Conservation (phyloP, 805 yeast species). For the Danielia reshetovae region DNA sequence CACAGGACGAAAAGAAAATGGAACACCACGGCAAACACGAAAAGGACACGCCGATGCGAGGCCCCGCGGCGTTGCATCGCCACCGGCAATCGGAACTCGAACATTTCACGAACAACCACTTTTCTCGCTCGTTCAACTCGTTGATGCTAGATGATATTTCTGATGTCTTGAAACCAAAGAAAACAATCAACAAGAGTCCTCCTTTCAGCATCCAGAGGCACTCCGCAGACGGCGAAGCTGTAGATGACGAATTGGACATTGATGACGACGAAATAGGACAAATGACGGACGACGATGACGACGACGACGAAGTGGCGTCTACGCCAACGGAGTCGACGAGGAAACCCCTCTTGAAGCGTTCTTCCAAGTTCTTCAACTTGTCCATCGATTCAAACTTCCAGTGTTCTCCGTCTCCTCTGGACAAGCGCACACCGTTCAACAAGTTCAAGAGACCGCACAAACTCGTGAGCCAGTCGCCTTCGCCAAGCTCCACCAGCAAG, state of each 20-base stretch:
- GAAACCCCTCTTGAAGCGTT: constrained; percentile 30
- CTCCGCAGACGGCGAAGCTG: constrained; percentile 17
- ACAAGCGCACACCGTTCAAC: constrained; percentile 13
- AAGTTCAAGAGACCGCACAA: constrained; percentile 43
- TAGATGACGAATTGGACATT: constrained; percentile 8
- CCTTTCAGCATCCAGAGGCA: constrained; percentile 38
- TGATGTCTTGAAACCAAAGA: constrained; percentile 18
- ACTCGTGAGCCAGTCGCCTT: constrained; percentile 41
- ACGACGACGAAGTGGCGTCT: constrained; percentile 7
- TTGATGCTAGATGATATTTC: constrained; percentile 36
- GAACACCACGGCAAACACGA: no score
- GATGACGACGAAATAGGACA: constrained; percentile 13
- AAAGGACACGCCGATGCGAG: neutral
- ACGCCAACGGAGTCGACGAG: constrained; percentile 7
- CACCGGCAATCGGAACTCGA: constrained; percentile 19
- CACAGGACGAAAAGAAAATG: no score
- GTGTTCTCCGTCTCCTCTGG: constrained; percentile 9
- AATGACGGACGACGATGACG: constrained; percentile 8
- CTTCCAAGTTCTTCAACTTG: constrained; percentile 38
- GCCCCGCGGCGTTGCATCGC: constrained; percentile 1
- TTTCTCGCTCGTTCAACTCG: constrained; percentile 40
- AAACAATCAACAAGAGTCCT: constrained; percentile 35
- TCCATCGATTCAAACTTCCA: constrained; percentile 30
- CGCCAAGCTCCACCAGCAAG: constrained; percentile 25
- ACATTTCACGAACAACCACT: constrained; percentile 36